Base-by-base conservation (phyloP, 164 flowering plant species). In the Chloranthus sessilifolius region DNA sequence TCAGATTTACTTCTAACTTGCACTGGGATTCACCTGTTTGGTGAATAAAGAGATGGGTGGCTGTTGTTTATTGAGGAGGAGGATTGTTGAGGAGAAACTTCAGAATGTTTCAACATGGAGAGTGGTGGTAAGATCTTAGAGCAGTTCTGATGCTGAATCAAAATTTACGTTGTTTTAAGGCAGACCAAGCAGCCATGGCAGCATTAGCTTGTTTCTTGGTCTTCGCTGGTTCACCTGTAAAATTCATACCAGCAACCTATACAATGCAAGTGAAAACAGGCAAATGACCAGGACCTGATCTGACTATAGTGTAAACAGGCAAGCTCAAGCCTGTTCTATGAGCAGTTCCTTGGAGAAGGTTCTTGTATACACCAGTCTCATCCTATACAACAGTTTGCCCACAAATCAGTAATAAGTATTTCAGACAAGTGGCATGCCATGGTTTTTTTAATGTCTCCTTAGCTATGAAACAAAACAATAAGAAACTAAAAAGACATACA, bases 171-270 rank as follows among this genome's bases (percentile, higher is more conserved):
- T 49, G 70, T 71, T 80, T 82, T 40, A 85, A 61, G 34, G 88
- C 55, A 45, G 82, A 72, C 95, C 95, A 86, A 33, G 95, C 91
- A 35, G 84, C 79, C 68, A 83, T 74, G 2, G 95, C 95, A 30
- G 95, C 91, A 73, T 83, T 86, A 50, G 95, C 95, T 66, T 86
- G 95, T 63, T 83, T 86, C 73, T 83, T 86, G 7, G 79, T 83
- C 69, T 81, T 86, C n/a, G 88, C 88, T 43, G 86, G 68, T 40
- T 74, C 88, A 19, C 95, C 95, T 2, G 71, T 71, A 58, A 86
- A 83, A 49, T 38, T 77, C 63, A 74, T 60, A 3, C 80, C 79
- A 34, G 79, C 90, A 59, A 86, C 67, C 65, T 79, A 83, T 22
- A 83, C 90, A n/a, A 74, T 71, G 47, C 78, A 72, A 29, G 78